Percentiles rank a stretch among this genome's conserved stretches.
These are phyloP conservation scores for Aspergillus intermedius DNA, from an alignment of 2,329 filamentous ascomycete genomes.

Conservation along the genomic window DNA sequence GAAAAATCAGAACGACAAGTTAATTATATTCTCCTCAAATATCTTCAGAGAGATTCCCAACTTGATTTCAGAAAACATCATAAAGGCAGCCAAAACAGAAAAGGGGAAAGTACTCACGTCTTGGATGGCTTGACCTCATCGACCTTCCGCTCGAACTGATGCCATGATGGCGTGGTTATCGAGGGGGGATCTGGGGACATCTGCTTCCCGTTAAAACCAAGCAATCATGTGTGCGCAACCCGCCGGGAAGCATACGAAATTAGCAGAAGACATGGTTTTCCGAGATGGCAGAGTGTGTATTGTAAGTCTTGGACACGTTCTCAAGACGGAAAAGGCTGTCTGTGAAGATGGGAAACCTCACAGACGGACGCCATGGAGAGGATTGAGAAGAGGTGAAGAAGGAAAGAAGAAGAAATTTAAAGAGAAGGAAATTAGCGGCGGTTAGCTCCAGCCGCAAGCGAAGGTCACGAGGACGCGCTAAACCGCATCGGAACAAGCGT, in stretches of 20 bases:
- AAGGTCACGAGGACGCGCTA: slow-evolving; percentile 24
- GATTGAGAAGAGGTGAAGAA: slow-evolving; percentile 15
- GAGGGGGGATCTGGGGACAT: slow-evolving; percentile 62
- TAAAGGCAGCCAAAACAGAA: slow-evolving; percentile 31
- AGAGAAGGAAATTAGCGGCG: slow-evolving; percentile 17
- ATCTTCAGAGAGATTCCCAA: slow-evolving; percentile 99
- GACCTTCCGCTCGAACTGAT: slow-evolving; percentile 73
- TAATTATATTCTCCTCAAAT: slow-evolving; percentile 82
- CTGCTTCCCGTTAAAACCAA: slow-evolving; percentile 41
- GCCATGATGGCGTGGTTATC: slow-evolving; percentile 62
- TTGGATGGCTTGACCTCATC: slow-evolving; percentile 82
- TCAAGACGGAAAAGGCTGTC: slow-evolving; percentile 21
- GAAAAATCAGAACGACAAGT: slow-evolving; percentile 64
- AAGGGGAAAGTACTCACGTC: slow-evolving; percentile 58
- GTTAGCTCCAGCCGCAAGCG: slow-evolving; percentile 21
- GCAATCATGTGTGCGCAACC: slow-evolving; percentile 25
- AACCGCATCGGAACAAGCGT: slow-evolving; percentile 15
- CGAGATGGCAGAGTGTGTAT: slow-evolving; percentile 10
- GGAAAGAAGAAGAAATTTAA: slow-evolving; percentile 13
- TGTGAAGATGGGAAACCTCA: slow-evolving; percentile 27
- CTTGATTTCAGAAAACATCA: slow-evolving; percentile 79
- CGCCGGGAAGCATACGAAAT: slow-evolving; percentile 36
- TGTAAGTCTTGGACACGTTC: slow-evolving; percentile 7
- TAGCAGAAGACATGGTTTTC: slow-evolving; percentile 34
- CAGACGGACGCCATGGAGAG: slow-evolving; percentile 30